Conservation (phyloP, 768 basidiomycete genomes). For the Pholiota microspora region DNA sequence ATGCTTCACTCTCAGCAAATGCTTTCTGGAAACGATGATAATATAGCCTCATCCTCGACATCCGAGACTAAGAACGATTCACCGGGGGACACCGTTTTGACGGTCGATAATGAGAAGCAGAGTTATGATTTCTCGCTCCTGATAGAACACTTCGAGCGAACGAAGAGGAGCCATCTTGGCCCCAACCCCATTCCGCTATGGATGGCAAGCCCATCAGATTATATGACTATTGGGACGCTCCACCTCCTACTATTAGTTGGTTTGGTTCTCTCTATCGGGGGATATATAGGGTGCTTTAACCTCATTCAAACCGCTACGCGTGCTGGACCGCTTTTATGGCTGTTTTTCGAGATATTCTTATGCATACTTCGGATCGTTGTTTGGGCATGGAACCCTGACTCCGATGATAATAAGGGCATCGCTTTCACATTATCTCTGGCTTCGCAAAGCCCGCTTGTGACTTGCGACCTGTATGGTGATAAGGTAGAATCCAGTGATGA, state of each 20-base stretch:
- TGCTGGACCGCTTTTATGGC: slow-evolving; percentile 10
- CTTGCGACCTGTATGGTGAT: slow-evolving; percentile 3
- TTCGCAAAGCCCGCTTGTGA: slow-evolving; percentile 6
- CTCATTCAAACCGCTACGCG: not conserved
- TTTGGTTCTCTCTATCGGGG: not conserved
- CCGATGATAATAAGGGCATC: slow-evolving; percentile 9
- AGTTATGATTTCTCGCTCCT: no score
- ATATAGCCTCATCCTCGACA: no score
- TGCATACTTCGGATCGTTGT: slow-evolving; percentile 11
- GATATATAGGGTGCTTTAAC: slow-evolving; percentile 13
- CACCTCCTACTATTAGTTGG: not conserved
- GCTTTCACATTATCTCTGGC: slow-evolving; percentile 8
- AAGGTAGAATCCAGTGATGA: slow-evolving; percentile 1
- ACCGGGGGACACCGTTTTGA: no score
- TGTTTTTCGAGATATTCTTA: slow-evolving; percentile 8
- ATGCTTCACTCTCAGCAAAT: no score
- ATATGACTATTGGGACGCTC: no score
- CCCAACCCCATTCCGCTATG: no score
- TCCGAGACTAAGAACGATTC: no score
- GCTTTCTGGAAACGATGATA: no score
- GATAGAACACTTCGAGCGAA: no score
- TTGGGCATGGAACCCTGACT: slow-evolving; percentile 13
- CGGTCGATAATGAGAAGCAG: no score
- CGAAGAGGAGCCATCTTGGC: no score
- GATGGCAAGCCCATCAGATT: no score